A percentile compares a stretch with the other conserved stretches of the same genome.
Conservation (phyloP, 2,329 filamentous ascomycete genomes). For the Parastagonospora avenae region DNA sequence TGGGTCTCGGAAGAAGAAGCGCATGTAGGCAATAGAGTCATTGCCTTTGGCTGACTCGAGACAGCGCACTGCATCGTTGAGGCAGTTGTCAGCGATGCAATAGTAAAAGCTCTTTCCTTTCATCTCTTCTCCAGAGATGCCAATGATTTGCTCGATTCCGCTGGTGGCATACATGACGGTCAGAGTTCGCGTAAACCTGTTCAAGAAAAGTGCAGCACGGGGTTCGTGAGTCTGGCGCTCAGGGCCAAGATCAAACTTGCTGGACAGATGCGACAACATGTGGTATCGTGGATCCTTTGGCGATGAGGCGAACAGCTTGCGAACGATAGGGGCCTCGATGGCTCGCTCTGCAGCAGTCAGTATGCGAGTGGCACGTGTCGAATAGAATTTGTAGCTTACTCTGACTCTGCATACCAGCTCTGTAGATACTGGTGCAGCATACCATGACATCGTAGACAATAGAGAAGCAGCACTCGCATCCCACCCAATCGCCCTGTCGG, state of each 20-base stretch:
- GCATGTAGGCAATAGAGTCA: constrained; percentile 86
- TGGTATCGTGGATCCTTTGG: constrained; percentile 84
- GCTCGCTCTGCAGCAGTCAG: constrained; percentile 68
- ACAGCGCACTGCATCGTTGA: constrained; percentile 76
- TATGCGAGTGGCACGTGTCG: background rate
- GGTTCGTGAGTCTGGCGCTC: constrained; percentile 70
- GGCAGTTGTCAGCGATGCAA: constrained; percentile 78
- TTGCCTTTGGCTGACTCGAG: constrained; percentile 87
- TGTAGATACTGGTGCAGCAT: constrained; percentile 80
- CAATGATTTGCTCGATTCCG: constrained; percentile 75
- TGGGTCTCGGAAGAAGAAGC: constrained; percentile 83
- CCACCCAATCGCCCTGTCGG: constrained; percentile 72
- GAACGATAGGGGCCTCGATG: constrained; percentile 76
- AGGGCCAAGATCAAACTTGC: constrained; percentile 71
- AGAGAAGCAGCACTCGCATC: constrained; percentile 88
- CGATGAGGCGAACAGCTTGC: constrained; percentile 79
- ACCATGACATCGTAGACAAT: constrained; percentile 88
- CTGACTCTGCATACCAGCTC: constrained; percentile 69
- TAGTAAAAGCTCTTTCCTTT: constrained; percentile 84
- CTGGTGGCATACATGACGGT: constrained; percentile 87
- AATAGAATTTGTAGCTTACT: constrained; percentile 61
- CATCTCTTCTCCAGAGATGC: constrained; percentile 70
- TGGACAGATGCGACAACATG: constrained; percentile 84
- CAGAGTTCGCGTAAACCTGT: constrained; percentile 81
- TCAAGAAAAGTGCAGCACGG: constrained; percentile 81